These are phyloP conservation scores for Ceratocystis smalleyi DNA, from an alignment of 2,329 filamentous ascomycete genomes.

Conservation along the genomic window DNA sequence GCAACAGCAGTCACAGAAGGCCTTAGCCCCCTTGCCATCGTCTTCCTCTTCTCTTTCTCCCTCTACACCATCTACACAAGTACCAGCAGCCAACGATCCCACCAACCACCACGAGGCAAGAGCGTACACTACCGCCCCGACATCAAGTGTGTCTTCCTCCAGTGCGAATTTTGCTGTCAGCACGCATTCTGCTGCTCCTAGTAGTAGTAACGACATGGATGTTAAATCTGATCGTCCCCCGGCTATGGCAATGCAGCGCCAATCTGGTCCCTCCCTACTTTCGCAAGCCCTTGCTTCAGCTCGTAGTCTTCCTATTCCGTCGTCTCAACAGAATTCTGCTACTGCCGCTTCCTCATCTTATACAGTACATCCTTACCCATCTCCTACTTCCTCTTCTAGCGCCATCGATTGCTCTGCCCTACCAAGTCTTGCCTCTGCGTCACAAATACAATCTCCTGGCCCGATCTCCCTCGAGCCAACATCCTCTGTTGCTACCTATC, in stretches of 20 bases:
- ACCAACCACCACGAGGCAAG: neutral
- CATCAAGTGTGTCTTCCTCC: neutral
- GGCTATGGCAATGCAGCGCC: conserved; percentile 26
- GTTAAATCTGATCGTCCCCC: conserved; percentile 31
- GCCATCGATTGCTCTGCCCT: neutral
- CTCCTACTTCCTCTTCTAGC: conserved; percentile 7
- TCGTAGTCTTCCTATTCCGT: conserved; percentile 31
- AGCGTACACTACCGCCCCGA: neutral
- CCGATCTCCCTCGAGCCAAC: neutral
- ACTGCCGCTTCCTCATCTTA: conserved; percentile 6
- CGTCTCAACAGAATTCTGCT: conserved; percentile 15
- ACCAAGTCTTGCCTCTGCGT: neutral
- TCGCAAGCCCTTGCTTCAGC: conserved; percentile 44
- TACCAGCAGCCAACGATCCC: neutral
- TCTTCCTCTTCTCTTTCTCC: neutral
- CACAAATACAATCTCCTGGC: neutral
- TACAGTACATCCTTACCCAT: conserved; percentile 10
- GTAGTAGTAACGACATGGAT: neutral
- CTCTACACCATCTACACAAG: neutral
- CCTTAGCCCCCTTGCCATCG: neutral
- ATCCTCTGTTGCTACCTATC: neutral
- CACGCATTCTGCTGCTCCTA: neutral
- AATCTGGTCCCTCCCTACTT: conserved; percentile 39
- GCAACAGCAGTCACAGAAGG: neutral
- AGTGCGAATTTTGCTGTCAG: neutral